phyloP scores from a whole-genome alignment of 2,329 filamentous ascomycete genomes.

The Colletotrichum shisoi region DNA sequence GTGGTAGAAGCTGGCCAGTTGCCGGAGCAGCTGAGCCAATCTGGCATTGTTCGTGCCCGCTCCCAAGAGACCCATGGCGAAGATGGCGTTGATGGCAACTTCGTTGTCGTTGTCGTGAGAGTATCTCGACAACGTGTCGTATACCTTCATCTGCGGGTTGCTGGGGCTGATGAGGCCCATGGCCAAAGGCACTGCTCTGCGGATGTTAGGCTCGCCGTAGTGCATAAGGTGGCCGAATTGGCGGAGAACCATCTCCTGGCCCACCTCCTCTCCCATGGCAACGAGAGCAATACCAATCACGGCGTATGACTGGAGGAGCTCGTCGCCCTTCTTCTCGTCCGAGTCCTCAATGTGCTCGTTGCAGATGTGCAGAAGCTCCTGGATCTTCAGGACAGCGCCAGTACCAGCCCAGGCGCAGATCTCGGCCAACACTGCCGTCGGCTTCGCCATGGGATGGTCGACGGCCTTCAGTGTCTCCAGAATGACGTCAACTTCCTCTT shows the following conservation, averaged over 20 bases:
- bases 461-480: conserved; percentile 96
- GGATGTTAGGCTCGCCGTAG: conserved; percentile 96
- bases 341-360: conserved; percentile 96
- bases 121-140: conserved; percentile 96
- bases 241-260: conserved; percentile 97
- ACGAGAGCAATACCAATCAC: conserved; percentile 93
- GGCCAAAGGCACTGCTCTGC: conserved; percentile 91
- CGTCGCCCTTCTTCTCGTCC: conserved; percentile 93
- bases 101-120: conserved; percentile 99
- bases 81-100: conserved; percentile 97
- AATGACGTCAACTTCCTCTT: conserved; percentile 98
- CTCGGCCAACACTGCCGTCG: conserved; percentile 91
- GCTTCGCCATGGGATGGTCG: conserved; percentile 94
- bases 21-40: conserved; percentile 89
- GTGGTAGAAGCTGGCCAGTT: conserved; percentile 98
- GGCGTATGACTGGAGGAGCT: conserved; percentile 93
- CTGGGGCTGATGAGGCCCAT: conserved; percentile 97
- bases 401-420: conserved; percentile 99
- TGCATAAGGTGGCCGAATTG: conserved; percentile 99
- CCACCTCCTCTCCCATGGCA: conserved; percentile 97
- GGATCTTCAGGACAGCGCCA: conserved; percentile 94
- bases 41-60: conserved; percentile 98
- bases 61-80: conserved; percentile 96
- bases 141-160: conserved; percentile 99
- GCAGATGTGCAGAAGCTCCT: conserved; percentile 96